Percentiles rank a stretch among this genome's conserved stretches.
These are phyloP conservation scores for Podaxis sp. DNA, from an alignment of 768 basidiomycete genomes.

Conservation along the genomic window DNA sequence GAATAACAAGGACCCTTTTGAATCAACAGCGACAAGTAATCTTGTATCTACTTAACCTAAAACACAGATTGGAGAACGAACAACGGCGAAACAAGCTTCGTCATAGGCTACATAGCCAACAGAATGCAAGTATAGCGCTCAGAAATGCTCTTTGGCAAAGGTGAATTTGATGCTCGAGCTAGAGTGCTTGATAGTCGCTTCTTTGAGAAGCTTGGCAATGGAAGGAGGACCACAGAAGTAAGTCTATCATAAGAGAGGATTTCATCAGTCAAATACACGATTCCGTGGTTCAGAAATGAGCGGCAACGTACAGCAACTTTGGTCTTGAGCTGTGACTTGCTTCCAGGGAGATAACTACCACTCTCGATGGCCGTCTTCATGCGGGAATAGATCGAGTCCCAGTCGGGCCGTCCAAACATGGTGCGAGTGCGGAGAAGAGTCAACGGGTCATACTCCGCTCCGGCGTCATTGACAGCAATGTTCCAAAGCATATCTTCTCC, in stretches of 20 bases:
- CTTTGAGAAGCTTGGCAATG: constrained; percentile 74
- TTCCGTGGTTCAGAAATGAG: neutral
- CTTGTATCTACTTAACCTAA: neutral
- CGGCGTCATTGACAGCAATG: constrained; percentile 83
- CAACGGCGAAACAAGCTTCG: neutral
- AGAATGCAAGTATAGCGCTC: neutral
- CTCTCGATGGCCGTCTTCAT: constrained; percentile 76
- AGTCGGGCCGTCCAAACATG: constrained; percentile 90
- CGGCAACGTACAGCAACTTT: constrained; percentile 67
- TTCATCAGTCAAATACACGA: neutral
- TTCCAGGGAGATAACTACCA: constrained; percentile 78
- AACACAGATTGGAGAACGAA: neutral
- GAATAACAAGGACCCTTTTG: neutral
- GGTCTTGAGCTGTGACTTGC: constrained; percentile 74
- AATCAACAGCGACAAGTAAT: neutral
- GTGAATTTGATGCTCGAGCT: constrained; percentile 61
- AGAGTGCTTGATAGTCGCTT: constrained; percentile 55
- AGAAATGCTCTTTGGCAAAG: constrained; percentile 65
- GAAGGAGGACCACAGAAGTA: constrained; percentile 85
- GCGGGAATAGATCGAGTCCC: constrained; percentile 73
- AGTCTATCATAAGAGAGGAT: constrained; percentile 42
- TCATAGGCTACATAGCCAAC: neutral
- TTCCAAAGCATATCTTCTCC: constrained; percentile 88
- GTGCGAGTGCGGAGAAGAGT: constrained; percentile 86
- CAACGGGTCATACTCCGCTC: constrained; percentile 83